phyloP scores from a whole-genome alignment of 108 stramenopile genomes.

The Nitzschia putrida region DNA sequence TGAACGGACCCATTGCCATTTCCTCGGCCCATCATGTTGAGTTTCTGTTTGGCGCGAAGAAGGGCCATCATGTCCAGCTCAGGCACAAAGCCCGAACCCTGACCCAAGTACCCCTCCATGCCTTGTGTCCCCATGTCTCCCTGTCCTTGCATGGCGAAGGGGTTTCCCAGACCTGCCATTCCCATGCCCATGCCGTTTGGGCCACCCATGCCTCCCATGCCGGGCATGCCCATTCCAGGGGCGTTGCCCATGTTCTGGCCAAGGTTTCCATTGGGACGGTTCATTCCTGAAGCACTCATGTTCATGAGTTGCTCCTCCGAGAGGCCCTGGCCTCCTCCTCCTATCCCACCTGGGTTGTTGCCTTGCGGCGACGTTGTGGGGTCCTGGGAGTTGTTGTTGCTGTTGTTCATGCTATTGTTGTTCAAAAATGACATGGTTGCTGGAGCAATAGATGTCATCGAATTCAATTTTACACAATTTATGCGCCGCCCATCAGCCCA shows the following conservation, averaged over 20 bases:
- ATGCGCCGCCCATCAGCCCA: background rate
- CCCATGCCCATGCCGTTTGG: conserved; percentile 7
- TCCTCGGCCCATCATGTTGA: conserved; percentile 36
- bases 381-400: conserved; percentile 1
- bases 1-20: background rate
- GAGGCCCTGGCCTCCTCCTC: background rate
- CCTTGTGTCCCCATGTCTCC: conserved; percentile 14
- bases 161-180: conserved; percentile 18
- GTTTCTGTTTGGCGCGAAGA: conserved; percentile 38
- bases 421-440: background rate
- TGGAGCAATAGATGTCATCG: background rate
- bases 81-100: conserved; percentile 11
- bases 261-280: conserved; percentile 4
- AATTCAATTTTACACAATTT: background rate
- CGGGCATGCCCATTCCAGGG: conserved; percentile 16
- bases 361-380: background rate
- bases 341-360: background rate
- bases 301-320: conserved; percentile 22
- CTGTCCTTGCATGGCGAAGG: conserved; percentile 18
- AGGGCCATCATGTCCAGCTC: conserved; percentile 37
- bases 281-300: conserved; percentile 7
- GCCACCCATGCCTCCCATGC: conserved; percentile 13
- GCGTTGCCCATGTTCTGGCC: conserved; percentile 10
- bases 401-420: conserved; percentile 7
- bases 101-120: conserved; percentile 18